Conservation (phyloP, 805 yeast species). For the Starmera dryadoides region DNA sequence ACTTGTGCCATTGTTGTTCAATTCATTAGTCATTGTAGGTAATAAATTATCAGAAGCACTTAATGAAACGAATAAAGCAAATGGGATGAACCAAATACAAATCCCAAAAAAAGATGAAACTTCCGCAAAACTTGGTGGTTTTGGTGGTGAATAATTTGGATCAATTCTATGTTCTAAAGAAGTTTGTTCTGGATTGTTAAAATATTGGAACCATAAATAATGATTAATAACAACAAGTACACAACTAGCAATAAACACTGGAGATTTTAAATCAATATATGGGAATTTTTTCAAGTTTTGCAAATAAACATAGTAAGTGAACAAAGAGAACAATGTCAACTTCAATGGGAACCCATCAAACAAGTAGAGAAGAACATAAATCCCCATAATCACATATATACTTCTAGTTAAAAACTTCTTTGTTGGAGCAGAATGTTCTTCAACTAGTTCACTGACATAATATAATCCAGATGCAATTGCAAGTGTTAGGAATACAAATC, state of each 20-base stretch:
- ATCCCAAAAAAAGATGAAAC: slow-evolving; percentile 94
- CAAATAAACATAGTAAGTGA: slow-evolving; percentile 64
- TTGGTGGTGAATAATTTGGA: slow-evolving; percentile 54
- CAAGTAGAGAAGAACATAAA: slow-evolving; percentile 50
- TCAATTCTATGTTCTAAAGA: slow-evolving; percentile 61
- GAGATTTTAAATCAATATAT: slow-evolving; percentile 65
- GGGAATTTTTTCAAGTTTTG: slow-evolving; percentile 82
- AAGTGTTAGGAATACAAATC: slow-evolving; percentile 53
- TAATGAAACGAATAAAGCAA: slow-evolving; percentile 82
- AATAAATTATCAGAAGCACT: slow-evolving; percentile 88
- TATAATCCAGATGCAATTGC: slow-evolving; percentile 87
- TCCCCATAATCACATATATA: slow-evolving; percentile 53
- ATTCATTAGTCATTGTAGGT: slow-evolving; percentile 40
- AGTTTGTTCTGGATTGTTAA: slow-evolving; percentile 55
- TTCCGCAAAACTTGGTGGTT: slow-evolving; percentile 77
- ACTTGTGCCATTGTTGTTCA: slow-evolving; percentile 17
- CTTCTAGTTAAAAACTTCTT: slow-evolving; percentile 56
- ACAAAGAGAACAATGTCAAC: slow-evolving; percentile 59
- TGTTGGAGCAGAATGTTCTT: slow-evolving; percentile 86
- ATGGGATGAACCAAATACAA: slow-evolving; percentile 91
- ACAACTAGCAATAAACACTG: slow-evolving; percentile 65
- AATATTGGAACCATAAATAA: slow-evolving; percentile 83
- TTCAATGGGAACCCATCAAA: slow-evolving; percentile 77
- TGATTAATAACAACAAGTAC: slow-evolving; percentile 73
- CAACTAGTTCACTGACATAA: slow-evolving; percentile 86